These are phyloP conservation scores for Rhodotorula babjevae DNA, from an alignment of 768 basidiomycete genomes.

Conservation along the genomic window DNA sequence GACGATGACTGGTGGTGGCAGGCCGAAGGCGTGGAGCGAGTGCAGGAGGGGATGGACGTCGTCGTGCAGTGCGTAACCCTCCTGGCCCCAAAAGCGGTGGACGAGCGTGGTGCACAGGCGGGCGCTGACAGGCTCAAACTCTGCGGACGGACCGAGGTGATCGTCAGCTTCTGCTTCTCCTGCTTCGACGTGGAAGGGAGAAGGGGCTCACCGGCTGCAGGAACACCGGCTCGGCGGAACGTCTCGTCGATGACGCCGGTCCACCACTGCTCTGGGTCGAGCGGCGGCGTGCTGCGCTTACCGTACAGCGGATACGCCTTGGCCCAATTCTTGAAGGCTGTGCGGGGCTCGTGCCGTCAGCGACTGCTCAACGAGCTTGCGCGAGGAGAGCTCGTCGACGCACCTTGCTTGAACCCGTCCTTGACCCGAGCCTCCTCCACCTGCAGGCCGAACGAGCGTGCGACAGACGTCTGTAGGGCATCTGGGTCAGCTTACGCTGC, in stretches of 20 bases:
- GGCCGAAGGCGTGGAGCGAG: not conserved
- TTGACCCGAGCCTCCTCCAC: slow-evolving; percentile 10
- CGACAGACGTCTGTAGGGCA: slow-evolving; percentile 6
- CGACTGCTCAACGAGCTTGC: too few relatives aligned
- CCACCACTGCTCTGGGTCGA: slow-evolving; percentile 22
- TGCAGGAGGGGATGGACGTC: slow-evolving; percentile 18
- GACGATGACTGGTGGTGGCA: slow-evolving; percentile 9
- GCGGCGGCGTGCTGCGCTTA: slow-evolving; percentile 23
- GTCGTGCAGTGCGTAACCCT: slow-evolving; percentile 28
- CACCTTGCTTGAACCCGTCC: slow-evolving; percentile 22
- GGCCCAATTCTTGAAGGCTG: slow-evolving; percentile 25
- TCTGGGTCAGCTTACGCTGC: too few relatives aligned
- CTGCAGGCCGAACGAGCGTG: slow-evolving; percentile 1
- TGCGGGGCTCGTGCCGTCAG: too few relatives aligned
- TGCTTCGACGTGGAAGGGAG: not conserved
- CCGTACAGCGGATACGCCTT: slow-evolving; percentile 25
- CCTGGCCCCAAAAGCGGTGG: slow-evolving; percentile 20
- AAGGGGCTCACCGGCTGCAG: not conserved
- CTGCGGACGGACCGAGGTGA: too few relatives aligned
- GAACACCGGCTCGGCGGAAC: slow-evolving; percentile 21
- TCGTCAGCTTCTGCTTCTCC: too few relatives aligned
- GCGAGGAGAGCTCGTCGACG: not conserved
- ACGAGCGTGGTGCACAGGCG: slow-evolving; percentile 5
- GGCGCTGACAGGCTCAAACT: not conserved
- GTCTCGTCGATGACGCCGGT: slow-evolving; percentile 22